These are phyloP conservation scores for Chenopodium formosanum DNA, from an alignment of 148 eudicot genomes.

Conservation along the genomic window DNA sequence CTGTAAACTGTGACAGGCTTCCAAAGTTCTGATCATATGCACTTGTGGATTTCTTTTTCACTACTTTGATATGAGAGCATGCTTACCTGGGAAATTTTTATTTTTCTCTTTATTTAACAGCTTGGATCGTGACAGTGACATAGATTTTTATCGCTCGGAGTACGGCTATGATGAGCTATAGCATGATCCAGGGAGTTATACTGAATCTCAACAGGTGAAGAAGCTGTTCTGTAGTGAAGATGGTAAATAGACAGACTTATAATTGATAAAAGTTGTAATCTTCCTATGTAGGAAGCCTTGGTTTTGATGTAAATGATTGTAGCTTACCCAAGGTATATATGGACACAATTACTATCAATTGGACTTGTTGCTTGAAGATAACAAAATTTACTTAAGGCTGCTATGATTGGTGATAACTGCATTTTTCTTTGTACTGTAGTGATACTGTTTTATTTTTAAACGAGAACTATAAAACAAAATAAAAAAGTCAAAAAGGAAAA, in stretches of 20 bases:
- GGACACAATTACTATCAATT: background rate
- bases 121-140: slow-evolving; percentile 30
- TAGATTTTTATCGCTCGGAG: slow-evolving; percentile 25
- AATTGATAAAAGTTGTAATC: background rate
- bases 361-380: background rate
- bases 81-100: slow-evolving; percentile 28
- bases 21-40: slow-evolving; percentile 51
- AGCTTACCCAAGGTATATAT: background rate
- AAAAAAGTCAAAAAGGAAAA: no score
- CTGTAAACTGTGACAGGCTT: slow-evolving; percentile 64
- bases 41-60: slow-evolving; percentile 20
- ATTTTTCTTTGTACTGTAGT: no score
- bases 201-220: background rate
- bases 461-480: no score
- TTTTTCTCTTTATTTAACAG: slow-evolving; percentile 42
- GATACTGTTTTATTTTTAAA: no score
- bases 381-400: no score
- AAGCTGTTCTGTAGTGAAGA: slow-evolving; percentile 2
- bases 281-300: background rate
- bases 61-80: slow-evolving; percentile 22
- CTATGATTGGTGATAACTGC: no score
- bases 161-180: slow-evolving; percentile 27
- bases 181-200: slow-evolving; percentile 7
- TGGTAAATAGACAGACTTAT: background rate
- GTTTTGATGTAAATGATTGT: slow-evolving; percentile 14